Conservation (phyloP, 2,329 filamentous ascomycete genomes). For the Dichotomopilus funicola region DNA sequence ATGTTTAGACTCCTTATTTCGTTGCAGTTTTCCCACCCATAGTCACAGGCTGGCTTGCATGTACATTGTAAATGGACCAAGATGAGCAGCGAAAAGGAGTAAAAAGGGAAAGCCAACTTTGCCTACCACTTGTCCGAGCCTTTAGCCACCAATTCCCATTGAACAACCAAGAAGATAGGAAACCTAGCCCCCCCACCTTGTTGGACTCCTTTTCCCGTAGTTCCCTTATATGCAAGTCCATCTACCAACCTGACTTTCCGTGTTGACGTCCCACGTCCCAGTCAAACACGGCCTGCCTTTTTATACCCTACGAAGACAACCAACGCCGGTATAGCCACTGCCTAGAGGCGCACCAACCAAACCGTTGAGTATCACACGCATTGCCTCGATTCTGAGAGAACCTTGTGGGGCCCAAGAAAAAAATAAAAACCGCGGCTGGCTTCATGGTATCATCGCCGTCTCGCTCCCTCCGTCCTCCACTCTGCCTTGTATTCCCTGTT, state of each 20-base stretch:
- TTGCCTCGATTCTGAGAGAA: too few species aligned
- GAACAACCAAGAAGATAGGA: not conserved
- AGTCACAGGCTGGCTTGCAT: not conserved
- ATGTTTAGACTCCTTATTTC: not conserved
- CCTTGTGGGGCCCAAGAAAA: not conserved
- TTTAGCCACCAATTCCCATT: constrained; percentile 3
- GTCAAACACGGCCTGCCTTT: not conserved
- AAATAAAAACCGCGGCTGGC: not conserved
- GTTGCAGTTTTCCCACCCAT: not conserved
- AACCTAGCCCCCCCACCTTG: too few species aligned
- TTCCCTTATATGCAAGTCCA: constrained; percentile 10
- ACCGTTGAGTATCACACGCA: too few species aligned
- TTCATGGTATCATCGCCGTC: not conserved
- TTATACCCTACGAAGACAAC: constrained; percentile 6
- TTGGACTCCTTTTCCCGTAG: too few species aligned
- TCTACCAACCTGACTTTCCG: constrained; percentile 6
- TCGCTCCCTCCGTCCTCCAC: too few species aligned
- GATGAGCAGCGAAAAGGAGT: not conserved
- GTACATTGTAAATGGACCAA: not conserved
- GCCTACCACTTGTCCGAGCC: not conserved
- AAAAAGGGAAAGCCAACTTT: constrained; percentile 3
- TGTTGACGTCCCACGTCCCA: not conserved
- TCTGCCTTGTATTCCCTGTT: too few species aligned
- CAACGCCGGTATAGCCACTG: constrained; percentile 1
- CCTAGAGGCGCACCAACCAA: not conserved